These are phyloP conservation scores for Phytophthora boehmeriae DNA, from an alignment of 352 stramenopile species.

Conservation along the genomic window DNA sequence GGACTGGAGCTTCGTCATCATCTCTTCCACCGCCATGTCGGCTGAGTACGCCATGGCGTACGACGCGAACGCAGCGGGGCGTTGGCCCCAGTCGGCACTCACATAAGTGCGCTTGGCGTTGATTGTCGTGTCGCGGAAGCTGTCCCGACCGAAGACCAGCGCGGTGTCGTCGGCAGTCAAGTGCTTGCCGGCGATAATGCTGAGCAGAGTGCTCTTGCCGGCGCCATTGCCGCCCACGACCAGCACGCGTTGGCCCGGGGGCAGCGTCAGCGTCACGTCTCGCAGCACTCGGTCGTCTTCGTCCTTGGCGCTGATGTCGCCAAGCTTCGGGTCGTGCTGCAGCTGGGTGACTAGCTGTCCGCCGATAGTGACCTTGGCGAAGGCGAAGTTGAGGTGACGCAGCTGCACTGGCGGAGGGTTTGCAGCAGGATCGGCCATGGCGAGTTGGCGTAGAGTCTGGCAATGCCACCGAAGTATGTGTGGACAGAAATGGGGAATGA, in stretches of 20 bases:
- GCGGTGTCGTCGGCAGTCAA: conserved; percentile 89
- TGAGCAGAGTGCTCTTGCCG: conserved; percentile 95
- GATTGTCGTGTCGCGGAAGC: conserved; percentile 95
- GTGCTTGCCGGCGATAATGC: conserved; percentile 95
- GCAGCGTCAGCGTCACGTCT: conserved; percentile 86
- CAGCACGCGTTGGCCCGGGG: conserved; percentile 88
- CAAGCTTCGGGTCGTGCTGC: conserved; percentile 44
- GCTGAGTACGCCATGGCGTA: conserved; percentile 89
- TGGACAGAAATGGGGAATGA: too few relatives aligned
- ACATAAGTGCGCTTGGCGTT: conserved; percentile 95
- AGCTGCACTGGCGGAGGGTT: conserved; percentile 55
- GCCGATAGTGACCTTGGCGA: conserved; percentile 74
- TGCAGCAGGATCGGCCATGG: conserved; percentile 15
- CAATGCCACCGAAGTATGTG: neutral
- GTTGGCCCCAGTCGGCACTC: conserved; percentile 96
- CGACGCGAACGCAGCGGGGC: conserved; percentile 94
- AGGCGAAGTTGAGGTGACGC: conserved; percentile 68
- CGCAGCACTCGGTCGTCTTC: conserved; percentile 83
- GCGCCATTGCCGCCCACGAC: conserved; percentile 96
- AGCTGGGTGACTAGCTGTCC: conserved; percentile 62
- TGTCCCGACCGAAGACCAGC: conserved; percentile 89
- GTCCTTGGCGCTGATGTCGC: neutral
- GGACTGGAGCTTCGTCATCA: conserved; percentile 97
- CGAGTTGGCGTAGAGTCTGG: conserved; percentile 3
- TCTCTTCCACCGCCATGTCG: conserved; percentile 96